These are phyloP conservation scores for Ceratocystiopsis sp. DNA, from an alignment of 2,329 filamentous ascomycete species.

Conservation along the genomic window DNA sequence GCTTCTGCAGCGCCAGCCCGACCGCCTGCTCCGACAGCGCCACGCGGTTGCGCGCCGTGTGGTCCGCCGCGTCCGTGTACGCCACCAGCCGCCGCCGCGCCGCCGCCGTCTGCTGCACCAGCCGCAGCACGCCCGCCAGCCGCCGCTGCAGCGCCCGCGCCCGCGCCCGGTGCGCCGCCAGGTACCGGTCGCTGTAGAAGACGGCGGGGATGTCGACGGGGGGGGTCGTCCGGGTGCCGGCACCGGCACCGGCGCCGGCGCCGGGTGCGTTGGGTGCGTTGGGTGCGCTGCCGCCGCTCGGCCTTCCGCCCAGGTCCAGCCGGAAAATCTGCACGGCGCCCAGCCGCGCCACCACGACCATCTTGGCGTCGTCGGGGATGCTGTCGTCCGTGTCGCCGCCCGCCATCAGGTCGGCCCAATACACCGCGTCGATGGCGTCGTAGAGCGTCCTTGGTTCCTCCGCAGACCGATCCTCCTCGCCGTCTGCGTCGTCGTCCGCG, in stretches of 20 bases:
- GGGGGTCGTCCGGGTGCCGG: background rate
- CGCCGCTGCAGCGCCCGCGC: constrained; percentile 8
- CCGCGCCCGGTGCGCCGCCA: constrained; percentile 7
- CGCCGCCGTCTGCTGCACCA: constrained; percentile 5
- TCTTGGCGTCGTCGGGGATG: background rate
- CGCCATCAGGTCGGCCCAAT: constrained; percentile 13
- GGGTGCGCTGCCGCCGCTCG: too few relatives aligned
- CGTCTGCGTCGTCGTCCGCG: constrained; percentile 43
- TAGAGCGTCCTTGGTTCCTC: constrained; percentile 34
- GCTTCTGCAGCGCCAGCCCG: constrained; percentile 7
- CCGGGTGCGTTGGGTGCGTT: too few relatives aligned
- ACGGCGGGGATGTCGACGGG: constrained; percentile 12
- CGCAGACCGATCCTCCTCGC: constrained; percentile 68
- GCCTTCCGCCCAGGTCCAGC: constrained; percentile 7
- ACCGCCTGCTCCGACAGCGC: constrained; percentile 10
- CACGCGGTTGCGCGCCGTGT: constrained; percentile 3
- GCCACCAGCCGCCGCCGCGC: constrained; percentile 1
- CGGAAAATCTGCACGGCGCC: constrained; percentile 10
- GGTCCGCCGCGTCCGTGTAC: constrained; percentile 3
- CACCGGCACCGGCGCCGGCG: background rate
- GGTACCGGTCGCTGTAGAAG: constrained; percentile 13
- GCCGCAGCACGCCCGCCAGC: constrained; percentile 1
- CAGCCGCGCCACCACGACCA: constrained; percentile 4
- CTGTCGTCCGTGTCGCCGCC: too few relatives aligned
- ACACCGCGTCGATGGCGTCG: constrained; percentile 19